phyloP scores from a whole-genome alignment of 139 green algal genomes.

The Limnomonas spitsbergensis region DNA sequence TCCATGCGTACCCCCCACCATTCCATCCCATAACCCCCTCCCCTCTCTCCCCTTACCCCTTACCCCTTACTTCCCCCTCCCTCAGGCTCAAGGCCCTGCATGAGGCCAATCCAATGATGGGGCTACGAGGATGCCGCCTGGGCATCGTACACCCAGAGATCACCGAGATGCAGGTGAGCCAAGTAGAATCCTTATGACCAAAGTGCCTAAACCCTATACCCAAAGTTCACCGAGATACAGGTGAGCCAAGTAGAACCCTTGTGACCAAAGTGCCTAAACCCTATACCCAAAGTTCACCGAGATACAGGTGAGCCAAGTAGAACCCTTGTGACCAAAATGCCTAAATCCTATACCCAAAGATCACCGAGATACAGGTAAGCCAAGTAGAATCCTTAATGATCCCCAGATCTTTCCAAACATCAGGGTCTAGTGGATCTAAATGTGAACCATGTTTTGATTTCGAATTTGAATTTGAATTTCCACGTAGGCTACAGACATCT shows the following conservation, averaged over 20 bases:
- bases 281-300: not conserved
- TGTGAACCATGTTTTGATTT: no score
- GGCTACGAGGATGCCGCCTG: conserved; percentile 84
- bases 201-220: not conserved
- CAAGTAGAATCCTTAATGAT: not conserved
- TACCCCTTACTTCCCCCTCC: not conserved
- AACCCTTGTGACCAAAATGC: not conserved
- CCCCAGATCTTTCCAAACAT: not conserved
- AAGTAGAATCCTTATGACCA: no score
- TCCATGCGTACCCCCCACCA: no score
- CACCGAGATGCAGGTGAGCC: conserved; percentile 44
- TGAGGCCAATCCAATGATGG: conserved; percentile 47
- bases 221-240: no score
- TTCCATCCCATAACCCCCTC: no score
- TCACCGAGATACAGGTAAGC: not conserved
- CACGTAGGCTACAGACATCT: no score
- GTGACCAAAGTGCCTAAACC: conserved; percentile 1
- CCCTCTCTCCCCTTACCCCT: no score
- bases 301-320: no score
- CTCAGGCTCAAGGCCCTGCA: conserved; percentile 17
- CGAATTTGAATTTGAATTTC: no score
- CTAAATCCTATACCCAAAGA: not conserved
- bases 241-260: no score
- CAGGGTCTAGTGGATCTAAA: not conserved
- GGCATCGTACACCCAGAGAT: conserved; percentile 88